These are phyloP conservation scores for Lepiota brunneoincarnata DNA, from an alignment of 768 basidiomycete species.

Conservation along the genomic window DNA sequence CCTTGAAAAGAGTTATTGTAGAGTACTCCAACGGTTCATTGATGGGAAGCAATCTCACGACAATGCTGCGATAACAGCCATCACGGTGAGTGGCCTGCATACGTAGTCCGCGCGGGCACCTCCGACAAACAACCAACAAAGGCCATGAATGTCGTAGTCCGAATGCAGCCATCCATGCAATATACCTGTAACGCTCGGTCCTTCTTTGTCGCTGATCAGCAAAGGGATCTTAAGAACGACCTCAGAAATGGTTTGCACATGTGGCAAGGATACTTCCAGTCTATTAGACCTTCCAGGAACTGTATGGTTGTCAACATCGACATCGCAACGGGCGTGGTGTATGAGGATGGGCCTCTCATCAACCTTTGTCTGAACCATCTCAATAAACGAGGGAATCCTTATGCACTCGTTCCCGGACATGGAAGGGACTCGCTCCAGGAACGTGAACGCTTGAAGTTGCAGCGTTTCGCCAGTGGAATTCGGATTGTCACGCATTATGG, in stretches of 20 bases:
- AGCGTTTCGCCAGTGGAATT: constrained; percentile 33
- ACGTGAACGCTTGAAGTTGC: constrained; percentile 31
- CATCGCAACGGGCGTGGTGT: constrained; percentile 77
- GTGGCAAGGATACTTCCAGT: constrained; percentile 84
- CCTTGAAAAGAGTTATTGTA: constrained; percentile 21
- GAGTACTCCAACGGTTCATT: constrained; percentile 61
- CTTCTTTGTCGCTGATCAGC: constrained; percentile 61
- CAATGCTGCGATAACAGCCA: constrained; percentile 54
- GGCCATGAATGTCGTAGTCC: constrained; percentile 76
- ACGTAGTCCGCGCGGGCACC: background rate
- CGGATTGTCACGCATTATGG: constrained; percentile 14
- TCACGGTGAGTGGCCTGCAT: constrained; percentile 44
- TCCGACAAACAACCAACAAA: constrained; percentile 20
- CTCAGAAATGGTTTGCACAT: constrained; percentile 58
- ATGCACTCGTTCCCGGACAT: constrained; percentile 24
- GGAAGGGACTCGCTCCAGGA: constrained; percentile 49
- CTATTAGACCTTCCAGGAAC: constrained; percentile 64
- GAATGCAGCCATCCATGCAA: constrained; percentile 67
- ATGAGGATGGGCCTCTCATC: constrained; percentile 57
- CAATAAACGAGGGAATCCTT: background rate
- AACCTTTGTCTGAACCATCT: constrained; percentile 40
- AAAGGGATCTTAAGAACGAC: constrained; percentile 37
- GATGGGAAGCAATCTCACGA: constrained; percentile 62
- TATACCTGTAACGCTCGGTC: constrained; percentile 76
- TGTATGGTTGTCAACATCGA: constrained; percentile 74